These are phyloP conservation scores for Eucalyptus sp. DNA, from an alignment of 345 rosid species.

Conservation along the genomic window DNA sequence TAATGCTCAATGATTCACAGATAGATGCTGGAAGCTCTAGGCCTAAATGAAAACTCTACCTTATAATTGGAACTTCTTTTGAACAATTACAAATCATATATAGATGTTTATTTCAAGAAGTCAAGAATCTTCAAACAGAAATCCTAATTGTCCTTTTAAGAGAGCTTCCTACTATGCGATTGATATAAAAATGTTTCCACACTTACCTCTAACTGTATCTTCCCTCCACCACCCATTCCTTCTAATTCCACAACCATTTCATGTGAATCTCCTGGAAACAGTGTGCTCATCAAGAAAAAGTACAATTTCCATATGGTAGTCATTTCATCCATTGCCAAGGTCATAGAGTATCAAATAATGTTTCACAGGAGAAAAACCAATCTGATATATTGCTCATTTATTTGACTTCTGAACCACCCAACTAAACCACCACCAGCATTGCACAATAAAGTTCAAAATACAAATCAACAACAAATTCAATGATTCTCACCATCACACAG, in stretches of 20 bases:
- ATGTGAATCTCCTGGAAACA: conserved; percentile 52
- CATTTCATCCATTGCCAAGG: not conserved
- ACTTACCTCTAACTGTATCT: conserved; percentile 73
- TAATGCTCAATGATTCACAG: not conserved
- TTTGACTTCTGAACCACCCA: not conserved
- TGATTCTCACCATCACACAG: conserved; percentile 65
- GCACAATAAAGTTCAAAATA: not conserved
- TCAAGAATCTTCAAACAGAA: not conserved
- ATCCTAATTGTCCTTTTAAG: not conserved
- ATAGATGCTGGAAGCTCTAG: not conserved
- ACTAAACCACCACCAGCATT: not conserved
- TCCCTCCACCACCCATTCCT: conserved; percentile 98
- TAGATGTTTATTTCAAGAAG: not conserved
- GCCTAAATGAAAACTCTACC: not conserved
- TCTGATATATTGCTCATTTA: not conserved
- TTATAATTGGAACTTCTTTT: not conserved
- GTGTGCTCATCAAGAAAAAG: not conserved
- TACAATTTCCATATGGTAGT: not conserved
- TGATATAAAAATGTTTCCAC: not conserved
- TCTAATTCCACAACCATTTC: conserved; percentile 72
- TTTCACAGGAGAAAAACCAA: not conserved
- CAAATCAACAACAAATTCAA: not conserved
- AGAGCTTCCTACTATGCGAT: not conserved
- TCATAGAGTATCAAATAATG: not conserved
- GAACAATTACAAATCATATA: not conserved